Evolutionary conservation across 1,284 basidiomycete species (phyloP).

Genomic region (Ganoderma lucidum): DNA sequence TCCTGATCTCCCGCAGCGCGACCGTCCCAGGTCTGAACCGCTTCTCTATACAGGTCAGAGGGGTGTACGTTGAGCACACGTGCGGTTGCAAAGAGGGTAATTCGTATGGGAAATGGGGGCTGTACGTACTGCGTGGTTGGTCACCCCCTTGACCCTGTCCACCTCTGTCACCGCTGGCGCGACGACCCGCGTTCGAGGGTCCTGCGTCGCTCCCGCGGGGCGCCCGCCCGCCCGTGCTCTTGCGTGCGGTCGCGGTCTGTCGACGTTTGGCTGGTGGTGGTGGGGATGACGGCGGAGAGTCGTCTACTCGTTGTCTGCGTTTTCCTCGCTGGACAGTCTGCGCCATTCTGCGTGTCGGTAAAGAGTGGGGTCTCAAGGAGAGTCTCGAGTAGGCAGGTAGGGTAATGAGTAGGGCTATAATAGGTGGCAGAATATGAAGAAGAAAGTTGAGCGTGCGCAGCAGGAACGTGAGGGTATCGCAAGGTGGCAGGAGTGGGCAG

Average conservation of each 20-base stretch:
- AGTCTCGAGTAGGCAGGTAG: not conserved
- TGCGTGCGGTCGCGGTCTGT: constrained; percentile 68
- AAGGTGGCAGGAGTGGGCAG: not conserved
- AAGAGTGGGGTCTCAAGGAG: constrained; percentile 5
- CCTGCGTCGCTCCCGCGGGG: constrained; percentile 42
- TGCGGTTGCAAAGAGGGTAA: not conserved
- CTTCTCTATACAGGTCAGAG: constrained; percentile 48
- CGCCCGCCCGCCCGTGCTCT: constrained; percentile 72
- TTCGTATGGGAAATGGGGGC: not conserved
- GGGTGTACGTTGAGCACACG: not conserved
- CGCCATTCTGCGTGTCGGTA: constrained; percentile 35
- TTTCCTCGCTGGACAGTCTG: constrained; percentile 46
- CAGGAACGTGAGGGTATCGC: constrained; percentile 25
- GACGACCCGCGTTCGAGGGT: constrained; percentile 31
- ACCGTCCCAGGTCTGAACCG: constrained; percentile 87
- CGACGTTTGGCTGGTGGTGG: constrained; percentile 54
- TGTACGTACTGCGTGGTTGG: constrained; percentile 32
- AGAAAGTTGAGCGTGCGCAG: not conserved
- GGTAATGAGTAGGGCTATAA: not conserved
- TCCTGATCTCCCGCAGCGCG: constrained; percentile 90
- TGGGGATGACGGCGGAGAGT: constrained; percentile 52
- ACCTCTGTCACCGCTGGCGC: constrained; percentile 25
- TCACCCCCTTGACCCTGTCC: constrained; percentile 21
- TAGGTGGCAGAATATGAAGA: not conserved
- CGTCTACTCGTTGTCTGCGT: constrained; percentile 36